Base-by-base conservation (phyloP, 768 basidiomycete species). In the Cyclocybe aegerita region DNA sequence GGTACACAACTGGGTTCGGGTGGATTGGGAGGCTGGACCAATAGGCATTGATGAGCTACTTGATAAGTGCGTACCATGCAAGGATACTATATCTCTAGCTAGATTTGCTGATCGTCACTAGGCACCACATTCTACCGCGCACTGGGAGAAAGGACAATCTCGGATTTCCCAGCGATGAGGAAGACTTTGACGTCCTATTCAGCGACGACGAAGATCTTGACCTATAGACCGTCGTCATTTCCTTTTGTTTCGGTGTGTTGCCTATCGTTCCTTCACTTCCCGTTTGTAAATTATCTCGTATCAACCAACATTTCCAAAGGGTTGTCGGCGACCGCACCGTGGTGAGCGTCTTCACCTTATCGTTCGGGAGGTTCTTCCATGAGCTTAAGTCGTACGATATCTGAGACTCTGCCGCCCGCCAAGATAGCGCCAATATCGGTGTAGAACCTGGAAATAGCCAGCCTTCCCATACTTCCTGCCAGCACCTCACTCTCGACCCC, bases 1-100 rank as follows among this genome's bases (percentile, higher is more conserved):
- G n/a, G 81, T 90, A n/a, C 80, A 90, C 59, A 89, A 88, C 43
- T 93, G 90, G 90, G 86, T 93, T 7, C 76, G 90, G 17, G 89
- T 92, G 4, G 90, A 93, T 64, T 92, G 89, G 90, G 89, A 90
- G 64, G 88, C 86, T 0, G 84, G 83, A 9, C 61, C 69, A 32
- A 77, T 76, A n/a, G 86, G 83, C 17, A 60, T 91, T 0, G 85
- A 88, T 54, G 86, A 88, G 39, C 68, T 88, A 6, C 72, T 91
- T 11, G 73, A 77, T 59, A 81, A 75, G 88, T 89, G 53, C 48
- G 78, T 60, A n/a, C 54, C 47, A 11, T 52, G 48, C 16, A 5
- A 42, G 44, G 11, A 9, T 23, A 35, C 30, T 32, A 9, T 34
- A 43, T 29, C 35, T 41, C 15, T 35, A 44, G 23, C 52, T 33